Base-by-base conservation (phyloP, 192 early-diverging fungal genomes). In the Jimgerdemannia flammicorona region DNA sequence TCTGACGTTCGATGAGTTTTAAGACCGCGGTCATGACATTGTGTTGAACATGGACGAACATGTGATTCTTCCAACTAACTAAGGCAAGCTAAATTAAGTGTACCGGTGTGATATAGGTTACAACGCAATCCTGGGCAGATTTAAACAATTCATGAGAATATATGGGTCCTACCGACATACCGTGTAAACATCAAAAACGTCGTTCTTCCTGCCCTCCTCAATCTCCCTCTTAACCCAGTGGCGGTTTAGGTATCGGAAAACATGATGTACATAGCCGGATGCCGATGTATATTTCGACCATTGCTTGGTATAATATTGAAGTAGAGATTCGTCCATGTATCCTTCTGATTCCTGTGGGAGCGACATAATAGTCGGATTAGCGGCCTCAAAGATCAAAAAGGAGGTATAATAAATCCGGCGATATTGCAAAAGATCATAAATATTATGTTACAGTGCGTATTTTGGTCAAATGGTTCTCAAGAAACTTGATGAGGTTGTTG, bases 181-280 rank as follows among this genome's bases (percentile, higher is more conserved):
- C 72, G 95, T 98, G 82, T 96, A 95, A 54, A 99, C 92, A 72
- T 98, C 96, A 78, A 92, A 94, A 40, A 97, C 91, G 75, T 86
- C 87, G 64, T 87, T 90, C 84, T 92, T 94, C 80, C 88, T 90
- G 41, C 95, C 94, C 75, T 99, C 98, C 54, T 97, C 96, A 70
- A 96, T 92, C 84, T 97, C 95, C 77, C 98, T 87, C 83, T 94
- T 96, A 64, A 98, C 94, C 98, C 98, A 99, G 81, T 96, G 93
- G 44, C 96, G 90, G 83, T 99, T 99, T 68, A 99, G 87, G 80
- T 99, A 99, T 14, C 86, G 85, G 76, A 98, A 98, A 67, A 97
- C 86, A 78, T 98, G 94, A 81, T 98, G 90, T 68, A 98, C 91
- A 75, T 89, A 91, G 69, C 87, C 87, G 20, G 93, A 89, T 4